These are phyloP conservation scores for Phellopilus nigrolimitatus DNA, from an alignment of 1,284 basidiomycete species.

Conservation along the genomic window DNA sequence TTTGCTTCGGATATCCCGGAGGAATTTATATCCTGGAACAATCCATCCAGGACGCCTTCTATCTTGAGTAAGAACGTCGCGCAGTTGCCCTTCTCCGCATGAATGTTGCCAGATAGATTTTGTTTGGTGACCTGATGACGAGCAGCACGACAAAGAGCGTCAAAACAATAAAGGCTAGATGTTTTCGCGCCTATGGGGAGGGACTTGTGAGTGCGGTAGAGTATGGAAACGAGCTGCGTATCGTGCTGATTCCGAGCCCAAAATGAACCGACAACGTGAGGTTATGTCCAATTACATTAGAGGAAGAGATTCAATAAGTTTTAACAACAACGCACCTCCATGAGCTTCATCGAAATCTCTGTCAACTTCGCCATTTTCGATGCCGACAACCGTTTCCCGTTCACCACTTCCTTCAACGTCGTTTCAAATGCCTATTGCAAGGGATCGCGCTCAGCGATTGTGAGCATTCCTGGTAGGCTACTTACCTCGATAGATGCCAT, in stretches of 20 bases:
- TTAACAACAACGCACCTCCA: constrained; percentile 55
- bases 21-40: constrained; percentile 75
- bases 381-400: constrained; percentile 75
- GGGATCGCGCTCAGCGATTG: neutral
- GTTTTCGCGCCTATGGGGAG: constrained; percentile 66
- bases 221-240: constrained; percentile 76
- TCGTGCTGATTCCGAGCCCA: constrained; percentile 52
- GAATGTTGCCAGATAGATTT: constrained; percentile 49
- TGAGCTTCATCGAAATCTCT: constrained; percentile 65
- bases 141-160: constrained; percentile 84
- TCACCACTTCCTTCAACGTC: constrained; percentile 73
- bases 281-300: constrained; percentile 8
- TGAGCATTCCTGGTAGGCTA: neutral
- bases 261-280: constrained; percentile 13
- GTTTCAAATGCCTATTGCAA: constrained; percentile 60
- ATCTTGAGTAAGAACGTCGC: constrained; percentile 82
- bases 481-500: constrained; percentile 11
- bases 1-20: constrained; percentile 64
- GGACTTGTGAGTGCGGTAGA: constrained; percentile 82
- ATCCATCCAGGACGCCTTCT: constrained; percentile 78
- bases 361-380: constrained; percentile 77
- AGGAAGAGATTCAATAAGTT: constrained; percentile 10
- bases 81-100: constrained; percentile 60
- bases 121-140: constrained; percentile 63
- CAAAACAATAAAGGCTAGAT: constrained; percentile 84